These are phyloP conservation scores for Auricularia sp. DNA, from an alignment of 768 basidiomycete species.

Conservation along the genomic window DNA sequence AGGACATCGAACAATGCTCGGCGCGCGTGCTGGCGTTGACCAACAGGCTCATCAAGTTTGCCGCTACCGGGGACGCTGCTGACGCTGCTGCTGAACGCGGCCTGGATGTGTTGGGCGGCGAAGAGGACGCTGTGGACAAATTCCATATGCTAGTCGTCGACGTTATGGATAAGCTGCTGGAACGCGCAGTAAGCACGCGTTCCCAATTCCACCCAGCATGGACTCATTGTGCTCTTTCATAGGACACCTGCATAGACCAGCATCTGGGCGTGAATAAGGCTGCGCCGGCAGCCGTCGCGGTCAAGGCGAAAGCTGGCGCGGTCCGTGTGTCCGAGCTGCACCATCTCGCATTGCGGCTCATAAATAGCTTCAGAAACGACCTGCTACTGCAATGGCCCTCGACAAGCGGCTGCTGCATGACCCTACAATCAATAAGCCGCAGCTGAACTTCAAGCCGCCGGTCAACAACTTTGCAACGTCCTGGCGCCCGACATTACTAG, in stretches of 20 bases:
- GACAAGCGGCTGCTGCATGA: slow-evolving; percentile 4
- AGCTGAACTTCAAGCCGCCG: slow-evolving; percentile 54
- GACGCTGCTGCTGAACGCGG: slow-evolving; percentile 52
- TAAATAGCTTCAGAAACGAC: slow-evolving; percentile 1
- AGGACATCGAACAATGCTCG: slow-evolving; percentile 61
- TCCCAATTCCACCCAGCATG: no score
- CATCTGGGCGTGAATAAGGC: slow-evolving; percentile 57
- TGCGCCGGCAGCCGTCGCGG: slow-evolving; percentile 41
- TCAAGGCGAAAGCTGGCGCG: slow-evolving; percentile 31
- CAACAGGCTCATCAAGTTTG: slow-evolving; percentile 48
- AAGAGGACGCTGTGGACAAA: slow-evolving; percentile 71
- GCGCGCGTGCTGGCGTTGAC: slow-evolving; percentile 54
- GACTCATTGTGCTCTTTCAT: background rate
- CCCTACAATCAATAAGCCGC: slow-evolving; percentile 53
- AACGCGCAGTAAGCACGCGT: slow-evolving; percentile 54
- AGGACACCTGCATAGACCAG: slow-evolving; percentile 81
- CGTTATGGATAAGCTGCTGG: slow-evolving; percentile 73
- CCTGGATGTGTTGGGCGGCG: slow-evolving; percentile 52
- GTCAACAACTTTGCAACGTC: slow-evolving; percentile 44
- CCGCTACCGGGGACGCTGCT: slow-evolving; percentile 54
- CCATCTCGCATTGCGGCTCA: background rate
- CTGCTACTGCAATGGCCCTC: background rate
- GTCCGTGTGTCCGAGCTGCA: slow-evolving; percentile 15
- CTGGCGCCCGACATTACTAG: slow-evolving; percentile 60
- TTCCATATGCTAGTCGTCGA: slow-evolving; percentile 75